A percentile compares a stretch with the other conserved stretches of the same genome.
Evolutionary conservation across 768 basidiomycete genomes (phyloP).

Genomic region (Tylopilus sp.): DNA sequence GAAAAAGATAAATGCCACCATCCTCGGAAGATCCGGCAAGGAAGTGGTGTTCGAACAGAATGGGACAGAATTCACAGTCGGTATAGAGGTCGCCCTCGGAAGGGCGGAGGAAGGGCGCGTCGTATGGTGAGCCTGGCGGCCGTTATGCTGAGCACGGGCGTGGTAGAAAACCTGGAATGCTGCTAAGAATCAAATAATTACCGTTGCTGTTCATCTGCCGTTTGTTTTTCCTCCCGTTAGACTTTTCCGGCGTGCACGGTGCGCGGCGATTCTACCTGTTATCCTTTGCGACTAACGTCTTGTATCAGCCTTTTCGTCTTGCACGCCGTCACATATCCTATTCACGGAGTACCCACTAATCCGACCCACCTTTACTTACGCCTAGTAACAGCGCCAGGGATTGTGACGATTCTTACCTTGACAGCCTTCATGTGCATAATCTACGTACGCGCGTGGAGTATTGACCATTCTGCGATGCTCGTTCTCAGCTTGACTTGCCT

Average conservation of each 20-base stretch:
- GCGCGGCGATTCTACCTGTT: background rate
- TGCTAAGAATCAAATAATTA: conserved; percentile 12
- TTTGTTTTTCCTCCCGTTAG: background rate
- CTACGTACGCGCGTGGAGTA: conserved; percentile 4
- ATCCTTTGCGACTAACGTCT: background rate
- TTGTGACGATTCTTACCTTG: conserved; percentile 9
- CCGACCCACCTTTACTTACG: background rate
- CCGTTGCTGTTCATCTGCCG: conserved; percentile 15
- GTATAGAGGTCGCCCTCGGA: conserved; percentile 31
- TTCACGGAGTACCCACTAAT: conserved; percentile 11
- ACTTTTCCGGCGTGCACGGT: conserved; percentile 5
- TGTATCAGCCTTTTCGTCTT: background rate
- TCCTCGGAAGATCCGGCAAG: conserved; percentile 13
- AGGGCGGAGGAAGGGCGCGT: conserved; percentile 32
- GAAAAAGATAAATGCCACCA: conserved; percentile 9
- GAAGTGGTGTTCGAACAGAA: conserved; percentile 27
- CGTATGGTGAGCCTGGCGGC: conserved; percentile 23
- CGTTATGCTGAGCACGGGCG: background rate
- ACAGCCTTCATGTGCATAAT: conserved; percentile 21
- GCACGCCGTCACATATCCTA: conserved; percentile 3
- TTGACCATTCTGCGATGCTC: background rate
- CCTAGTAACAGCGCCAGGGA: conserved; percentile 5
- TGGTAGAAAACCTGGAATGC: conserved; percentile 2
- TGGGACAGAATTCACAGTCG: conserved; percentile 27
- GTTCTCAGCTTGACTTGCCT: background rate